Conservation (phyloP, 805 yeast genomes). For the Barnettozyma pratensis region DNA sequence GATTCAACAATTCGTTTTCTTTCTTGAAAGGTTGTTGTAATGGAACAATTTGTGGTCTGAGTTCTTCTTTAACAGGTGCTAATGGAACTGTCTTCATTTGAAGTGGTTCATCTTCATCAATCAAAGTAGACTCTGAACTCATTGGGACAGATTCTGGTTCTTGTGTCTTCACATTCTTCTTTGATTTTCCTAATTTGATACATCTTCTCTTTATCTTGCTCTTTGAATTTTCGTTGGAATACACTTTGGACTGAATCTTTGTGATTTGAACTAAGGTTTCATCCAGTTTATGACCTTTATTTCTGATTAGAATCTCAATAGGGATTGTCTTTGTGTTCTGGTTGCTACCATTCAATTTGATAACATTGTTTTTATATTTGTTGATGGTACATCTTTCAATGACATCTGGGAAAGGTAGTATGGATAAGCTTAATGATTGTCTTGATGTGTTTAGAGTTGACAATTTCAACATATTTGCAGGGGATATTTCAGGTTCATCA, state of each 20-base stretch:
- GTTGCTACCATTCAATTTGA: constrained; percentile 8
- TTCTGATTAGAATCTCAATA: constrained; percentile 16
- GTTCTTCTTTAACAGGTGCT: not conserved
- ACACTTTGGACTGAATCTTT: constrained; percentile 23
- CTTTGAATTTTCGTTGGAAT: constrained; percentile 20
- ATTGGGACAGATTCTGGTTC: constrained; percentile 10
- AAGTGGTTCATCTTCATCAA: constrained; percentile 9
- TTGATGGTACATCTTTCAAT: constrained; percentile 45
- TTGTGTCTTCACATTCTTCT: not conserved
- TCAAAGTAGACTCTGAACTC: constrained; percentile 19
- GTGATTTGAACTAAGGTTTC: constrained; percentile 21
- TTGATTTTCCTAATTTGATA: constrained; percentile 17
- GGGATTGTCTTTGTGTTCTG: constrained; percentile 18
- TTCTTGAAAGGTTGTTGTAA: not conserved
- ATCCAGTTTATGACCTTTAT: constrained; percentile 9
- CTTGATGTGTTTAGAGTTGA: constrained; percentile 68
- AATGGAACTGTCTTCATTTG: not conserved
- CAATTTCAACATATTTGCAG: constrained; percentile 62
- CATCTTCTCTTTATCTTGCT: constrained; percentile 16
- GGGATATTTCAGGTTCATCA: constrained; percentile 55
- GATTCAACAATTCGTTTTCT: not conserved
- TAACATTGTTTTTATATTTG: constrained; percentile 15
- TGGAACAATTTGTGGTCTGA: not conserved
- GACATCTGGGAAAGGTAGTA: constrained; percentile 53
- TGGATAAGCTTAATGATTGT: constrained; percentile 69